Base-by-base conservation (phyloP, 768 basidiomycete species). In the Trametes cinnabarina region DNA sequence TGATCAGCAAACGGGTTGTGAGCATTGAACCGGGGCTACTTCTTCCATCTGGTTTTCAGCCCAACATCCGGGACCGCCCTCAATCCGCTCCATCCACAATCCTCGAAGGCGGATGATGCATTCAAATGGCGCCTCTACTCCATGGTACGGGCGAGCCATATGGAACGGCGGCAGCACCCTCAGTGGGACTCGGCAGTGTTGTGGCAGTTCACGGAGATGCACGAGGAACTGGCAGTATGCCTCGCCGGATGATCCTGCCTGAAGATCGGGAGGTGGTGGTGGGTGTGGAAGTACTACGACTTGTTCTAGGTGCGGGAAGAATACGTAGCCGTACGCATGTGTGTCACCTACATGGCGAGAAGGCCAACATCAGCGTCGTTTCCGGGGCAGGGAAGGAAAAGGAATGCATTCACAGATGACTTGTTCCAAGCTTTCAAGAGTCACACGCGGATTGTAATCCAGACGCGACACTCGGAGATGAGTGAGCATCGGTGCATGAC, bases 391-490 rank as follows among this genome's bases (percentile, higher is more conserved):
- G 20, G n/a, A 8, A 23, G 26, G 28, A 34, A n/a, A 25, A 22
- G 22, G 19, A 2, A 15, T 2, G 7, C 14, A 32, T 49, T 47
- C 25, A 58, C 57, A 34, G 15, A 57, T 47, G 17, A 51, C 57
- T 19, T 39, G 46, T 8, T 51, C 14, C 9, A 51, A 43, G 4
- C 32, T 51, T 17, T 55, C 42, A 6, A 60, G 11, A 0, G 59
- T 60, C 10, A 26, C 26, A 40, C 34, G 47, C 19, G 57, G 57
- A 11, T 34, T 28, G 42, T 17, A 44, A 32, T 55, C 54, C 22
- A 61, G 47, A 9, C 55, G 26, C 30, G 60, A 61, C 14, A 61
- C 50, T 3, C 55, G 55, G 40, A 61, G n/a, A 19, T 61, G 60
- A 12, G 60, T 57, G 26, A 61, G 34, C 30, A 23, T 28, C 19